Evolutionary conservation across 148 eudicot genomes (phyloP).

Genomic region (Cornus kousa): DNA sequence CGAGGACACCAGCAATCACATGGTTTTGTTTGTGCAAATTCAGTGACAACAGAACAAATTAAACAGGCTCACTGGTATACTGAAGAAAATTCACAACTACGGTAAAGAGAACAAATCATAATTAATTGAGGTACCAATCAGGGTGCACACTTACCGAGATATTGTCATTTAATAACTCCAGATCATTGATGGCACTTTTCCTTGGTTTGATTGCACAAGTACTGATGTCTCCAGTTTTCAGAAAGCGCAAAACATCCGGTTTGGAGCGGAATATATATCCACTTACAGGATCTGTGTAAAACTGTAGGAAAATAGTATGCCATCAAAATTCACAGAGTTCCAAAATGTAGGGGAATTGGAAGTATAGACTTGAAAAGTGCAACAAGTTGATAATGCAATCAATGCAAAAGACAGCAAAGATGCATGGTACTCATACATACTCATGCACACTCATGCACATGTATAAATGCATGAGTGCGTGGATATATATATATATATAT

Average conservation of each 20-base stretch:
- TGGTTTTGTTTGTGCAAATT: not conserved
- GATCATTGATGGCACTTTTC: slow-evolving; percentile 27
- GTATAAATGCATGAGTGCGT: not conserved
- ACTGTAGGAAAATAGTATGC: slow-evolving; percentile 31
- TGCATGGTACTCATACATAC: not conserved
- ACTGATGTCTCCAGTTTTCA: slow-evolving; percentile 60
- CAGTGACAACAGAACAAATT: not conserved
- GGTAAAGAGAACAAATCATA: not conserved
- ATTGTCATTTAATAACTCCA: slow-evolving; percentile 23
- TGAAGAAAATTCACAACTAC: not conserved
- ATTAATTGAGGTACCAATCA: not conserved
- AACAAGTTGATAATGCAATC: not conserved
- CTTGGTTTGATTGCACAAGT: slow-evolving; percentile 60
- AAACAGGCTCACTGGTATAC: not conserved
- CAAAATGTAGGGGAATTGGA: not conserved
- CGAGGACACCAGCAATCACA: not conserved
- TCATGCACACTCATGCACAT: not conserved
- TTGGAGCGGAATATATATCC: slow-evolving; percentile 70
- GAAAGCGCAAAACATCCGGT: slow-evolving; percentile 58
- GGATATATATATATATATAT: not conserved
- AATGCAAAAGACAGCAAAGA: not conserved
- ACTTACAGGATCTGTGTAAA: slow-evolving; percentile 47
- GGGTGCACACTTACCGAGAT: slow-evolving; percentile 35
- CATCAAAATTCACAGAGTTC: not conserved
- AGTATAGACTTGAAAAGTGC: not conserved